Base-by-base conservation (phyloP, 441 rosid species). In the Gossypium schwendimanii region DNA sequence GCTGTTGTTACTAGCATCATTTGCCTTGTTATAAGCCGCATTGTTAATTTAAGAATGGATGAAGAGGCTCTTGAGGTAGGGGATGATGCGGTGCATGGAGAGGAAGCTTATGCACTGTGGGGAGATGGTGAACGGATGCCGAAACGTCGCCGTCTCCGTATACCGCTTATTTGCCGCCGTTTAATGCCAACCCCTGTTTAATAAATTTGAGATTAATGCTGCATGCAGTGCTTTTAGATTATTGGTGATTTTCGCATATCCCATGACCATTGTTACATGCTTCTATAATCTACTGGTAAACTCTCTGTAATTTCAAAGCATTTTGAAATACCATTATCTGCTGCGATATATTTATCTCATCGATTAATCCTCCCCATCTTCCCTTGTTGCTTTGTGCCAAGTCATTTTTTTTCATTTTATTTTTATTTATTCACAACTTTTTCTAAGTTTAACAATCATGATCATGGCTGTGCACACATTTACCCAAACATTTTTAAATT, bases 61-160 rank as follows among this genome's bases (percentile, higher is more conserved):
- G 87, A 84, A 11, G 88, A 86, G 11, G 86, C 79, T 55, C 86
- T 86, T 4, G 87, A 82, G 76, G 79, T 83, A 0, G 89, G 89
- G 7, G 91, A 88, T 18, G 84, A 82, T 59, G 90, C 89, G 0
- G 84, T 81, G 54, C 91, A 88, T 6, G 88, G 93, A 1, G 86
- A 88, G 78, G 92, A 86, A 74, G 92, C 87, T 14, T 84, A 84
- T 70, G 88, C 87, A 0, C 70, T 84, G 15, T 87, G 89, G 85
- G 91, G 87, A 10, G 87, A 85, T 49, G 86, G 85, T 1, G 89
- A 87, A 67, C 72, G 73, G 21, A 65, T 81, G 82, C 83, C 81
- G 0, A 73, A 62, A 41, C 28, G 75, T 31, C 75, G 17, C 4
- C 76, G 71, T 1, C 74, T 81, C 6, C 71, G 10, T 6, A 76